A percentile compares a stretch with the other conserved stretches of the same genome.
These are phyloP conservation scores for Sarocladium brachiariae DNA, from an alignment of 2,329 filamentous ascomycete genomes.

Conservation along the genomic window DNA sequence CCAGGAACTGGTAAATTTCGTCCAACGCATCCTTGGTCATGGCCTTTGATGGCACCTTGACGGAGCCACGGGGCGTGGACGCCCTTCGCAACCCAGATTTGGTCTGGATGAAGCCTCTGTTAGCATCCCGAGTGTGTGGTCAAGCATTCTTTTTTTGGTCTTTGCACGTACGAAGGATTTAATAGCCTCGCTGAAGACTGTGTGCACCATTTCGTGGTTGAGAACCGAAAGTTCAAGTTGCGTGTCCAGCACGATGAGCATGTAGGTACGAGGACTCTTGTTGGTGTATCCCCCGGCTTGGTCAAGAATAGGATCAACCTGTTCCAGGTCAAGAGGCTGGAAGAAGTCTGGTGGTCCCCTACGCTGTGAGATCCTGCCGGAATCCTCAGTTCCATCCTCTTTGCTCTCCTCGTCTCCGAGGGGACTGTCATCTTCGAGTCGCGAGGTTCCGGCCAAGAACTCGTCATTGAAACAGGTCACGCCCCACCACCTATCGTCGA, in stretches of 20 bases:
- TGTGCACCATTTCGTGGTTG: background rate
- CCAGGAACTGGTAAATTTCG: background rate
- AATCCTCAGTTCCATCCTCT: background rate
- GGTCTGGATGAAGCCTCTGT: background rate
- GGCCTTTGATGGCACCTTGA: background rate
- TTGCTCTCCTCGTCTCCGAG: background rate
- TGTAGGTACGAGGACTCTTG: background rate
- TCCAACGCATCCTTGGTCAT: background rate
- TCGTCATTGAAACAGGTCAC: conserved; percentile 2
- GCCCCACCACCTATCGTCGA: conserved; percentile 5
- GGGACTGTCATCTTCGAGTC: background rate
- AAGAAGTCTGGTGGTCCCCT: background rate
- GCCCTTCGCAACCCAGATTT: background rate
- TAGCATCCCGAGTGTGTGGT: no score
- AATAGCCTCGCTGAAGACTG: background rate
- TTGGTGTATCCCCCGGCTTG: background rate
- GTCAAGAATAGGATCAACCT: conserved; percentile 1
- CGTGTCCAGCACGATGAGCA: background rate
- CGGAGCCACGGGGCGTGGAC: background rate
- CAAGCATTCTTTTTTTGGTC: no score
- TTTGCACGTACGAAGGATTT: no score
- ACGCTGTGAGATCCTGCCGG: background rate
- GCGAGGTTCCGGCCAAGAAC: background rate
- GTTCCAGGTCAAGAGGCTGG: background rate
- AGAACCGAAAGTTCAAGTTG: background rate